A percentile compares a stretch with the other conserved stretches of the same genome.
Evolutionary conservation across 2,329 filamentous ascomycete species (phyloP).

Genomic region (Talaromyces sp.): DNA sequence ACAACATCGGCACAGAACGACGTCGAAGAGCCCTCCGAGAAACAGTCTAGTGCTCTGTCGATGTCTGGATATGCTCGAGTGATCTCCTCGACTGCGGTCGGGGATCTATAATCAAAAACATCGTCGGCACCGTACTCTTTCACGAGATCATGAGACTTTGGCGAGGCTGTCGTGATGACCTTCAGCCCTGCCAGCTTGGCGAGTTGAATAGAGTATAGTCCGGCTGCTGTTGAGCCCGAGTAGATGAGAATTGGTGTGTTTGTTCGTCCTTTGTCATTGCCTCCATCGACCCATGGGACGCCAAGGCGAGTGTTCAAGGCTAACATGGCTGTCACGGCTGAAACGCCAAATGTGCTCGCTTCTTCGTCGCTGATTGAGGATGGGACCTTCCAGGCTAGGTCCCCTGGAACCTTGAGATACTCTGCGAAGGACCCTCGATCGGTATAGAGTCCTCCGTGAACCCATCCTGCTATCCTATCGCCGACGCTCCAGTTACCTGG

Average conservation of each 20-base stretch:
- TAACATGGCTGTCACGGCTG: slow-evolving; percentile 18
- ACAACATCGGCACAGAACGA: slow-evolving; percentile 16
- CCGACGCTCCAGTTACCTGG: slow-evolving; percentile 19
- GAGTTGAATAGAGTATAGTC: slow-evolving; percentile 33
- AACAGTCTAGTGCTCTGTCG: slow-evolving; percentile 18
- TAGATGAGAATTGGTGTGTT: slow-evolving; percentile 16
- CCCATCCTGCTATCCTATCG: slow-evolving; percentile 16
- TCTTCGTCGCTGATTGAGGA: slow-evolving; percentile 32
- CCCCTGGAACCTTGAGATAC: slow-evolving; percentile 39
- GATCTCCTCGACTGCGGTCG: slow-evolving; percentile 13
- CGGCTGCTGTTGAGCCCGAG: slow-evolving; percentile 13
- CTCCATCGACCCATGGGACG: slow-evolving; percentile 31
- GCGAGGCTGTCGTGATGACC: slow-evolving; percentile 13
- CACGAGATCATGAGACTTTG: slow-evolving; percentile 11
- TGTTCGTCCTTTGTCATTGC: slow-evolving; percentile 1
- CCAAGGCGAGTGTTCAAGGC: slow-evolving; percentile 20
- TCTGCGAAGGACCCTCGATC: slow-evolving; percentile 26
- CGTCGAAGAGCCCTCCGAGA: slow-evolving; percentile 15
- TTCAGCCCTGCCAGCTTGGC: slow-evolving; percentile 34
- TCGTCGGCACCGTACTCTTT: slow-evolving; percentile 17
- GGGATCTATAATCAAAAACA: slow-evolving; percentile 18
- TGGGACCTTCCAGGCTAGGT: slow-evolving; percentile 37
- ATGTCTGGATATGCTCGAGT: slow-evolving; percentile 14
- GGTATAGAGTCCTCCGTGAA: slow-evolving; percentile 11
- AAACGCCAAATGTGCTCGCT: slow-evolving; percentile 30